A percentile compares a stretch with the other conserved stretches of the same genome.
phyloP scores from a whole-genome alignment of 2,329 filamentous ascomycete species.

The Nothomitra cinnamomea region DNA sequence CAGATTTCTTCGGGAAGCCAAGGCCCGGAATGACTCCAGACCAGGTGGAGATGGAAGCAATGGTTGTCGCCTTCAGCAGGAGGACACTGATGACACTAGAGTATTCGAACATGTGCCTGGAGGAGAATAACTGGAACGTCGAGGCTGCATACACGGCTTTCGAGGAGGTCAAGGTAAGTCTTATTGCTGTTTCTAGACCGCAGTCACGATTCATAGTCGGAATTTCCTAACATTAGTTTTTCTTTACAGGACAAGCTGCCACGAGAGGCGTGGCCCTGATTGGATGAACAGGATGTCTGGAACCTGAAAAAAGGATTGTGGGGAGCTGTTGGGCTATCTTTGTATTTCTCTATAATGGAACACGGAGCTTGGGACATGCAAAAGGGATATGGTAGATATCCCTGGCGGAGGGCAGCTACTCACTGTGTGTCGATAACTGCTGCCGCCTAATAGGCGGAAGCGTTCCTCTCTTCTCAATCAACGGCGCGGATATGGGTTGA shows the following conservation, averaged over 20 bases:
- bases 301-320: no score
- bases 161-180: constrained; percentile 48
- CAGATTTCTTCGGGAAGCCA: constrained; percentile 24
- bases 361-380: no score
- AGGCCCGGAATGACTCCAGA: constrained; percentile 27
- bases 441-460: no score
- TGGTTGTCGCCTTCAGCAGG: constrained; percentile 52
- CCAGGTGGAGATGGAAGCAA: constrained; percentile 48
- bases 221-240: not conserved
- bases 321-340: no score
- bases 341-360: no score
- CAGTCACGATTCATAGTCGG: not conserved
- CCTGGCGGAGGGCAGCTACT: no score
- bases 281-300: no score
- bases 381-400: no score
- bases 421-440: no score
- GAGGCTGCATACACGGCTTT: constrained; percentile 60
- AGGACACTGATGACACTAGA: constrained; percentile 65
- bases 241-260: not conserved
- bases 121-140: constrained; percentile 65
- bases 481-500: no score
- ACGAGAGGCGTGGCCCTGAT: no score
- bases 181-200: not conserved
- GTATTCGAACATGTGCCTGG: constrained; percentile 67
- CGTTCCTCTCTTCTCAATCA: no score